Evolutionary conservation across 805 yeast genomes (phyloP), one percentile per base, ranked within the genome.

Genomic region (Candida hispaniensis): DNA sequence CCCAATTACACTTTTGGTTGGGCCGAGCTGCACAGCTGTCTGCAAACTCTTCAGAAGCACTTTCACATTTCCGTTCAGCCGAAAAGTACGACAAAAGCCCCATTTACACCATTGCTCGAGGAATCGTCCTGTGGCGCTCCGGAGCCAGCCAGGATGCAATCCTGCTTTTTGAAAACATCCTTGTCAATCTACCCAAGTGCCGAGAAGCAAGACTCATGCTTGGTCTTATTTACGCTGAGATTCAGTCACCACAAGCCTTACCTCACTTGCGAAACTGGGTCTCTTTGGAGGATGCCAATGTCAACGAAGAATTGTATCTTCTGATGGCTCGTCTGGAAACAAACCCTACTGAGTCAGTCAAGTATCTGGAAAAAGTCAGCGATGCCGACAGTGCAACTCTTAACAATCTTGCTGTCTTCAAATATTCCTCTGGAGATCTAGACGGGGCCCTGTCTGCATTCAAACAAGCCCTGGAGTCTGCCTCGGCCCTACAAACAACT

Each of bases 401-500:
- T 28, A 85, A 83, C 52, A 91, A 91, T 48, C 64, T 83, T 45
- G 97, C 93, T 26, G 93, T 81, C 4, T 72, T 83, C 55, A 71
- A 80, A 39, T 78, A 79, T 50, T 62, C 75, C 43, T 74, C 69
- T 43, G 74, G 73, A 15, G 71, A 76, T 46, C 60, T 56, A 34
- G 73, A 64, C 2, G 69, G 69, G 4, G 76, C 96, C 0, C 55
- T 65, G 13, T 59, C 63, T 4, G 64, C 64, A 41, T 80, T 81
- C 49, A 58, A 66, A 39, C 51, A 53, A 25, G 75, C 83, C 5
- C 52, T 61, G 23, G 49, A 44, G 11, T n/a, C 24, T 7, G 40
- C 40, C 7, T 41, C 38, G 17, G 40, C 39, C 11, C 38, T 30
- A 18, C 33, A 35, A 23, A 14, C 10, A 16, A 58, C 67, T 25